phyloP scores from a whole-genome alignment of 1,284 basidiomycete species.

The Kwoniella shivajii region DNA sequence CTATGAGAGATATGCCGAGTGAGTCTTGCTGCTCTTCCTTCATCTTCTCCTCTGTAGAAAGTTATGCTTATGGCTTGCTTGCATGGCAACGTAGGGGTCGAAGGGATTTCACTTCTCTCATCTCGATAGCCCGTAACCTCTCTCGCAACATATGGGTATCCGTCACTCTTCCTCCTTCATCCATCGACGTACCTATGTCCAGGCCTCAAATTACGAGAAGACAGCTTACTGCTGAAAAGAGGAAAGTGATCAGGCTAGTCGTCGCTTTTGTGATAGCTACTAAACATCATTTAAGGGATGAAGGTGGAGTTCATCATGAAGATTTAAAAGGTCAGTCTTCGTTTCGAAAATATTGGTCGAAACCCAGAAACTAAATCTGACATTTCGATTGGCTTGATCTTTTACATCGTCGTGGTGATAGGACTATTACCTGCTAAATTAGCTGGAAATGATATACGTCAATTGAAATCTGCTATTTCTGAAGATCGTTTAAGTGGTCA shows the following conservation, averaged over 20 bases:
- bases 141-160: constrained; percentile 73
- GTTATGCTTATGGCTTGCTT: background rate
- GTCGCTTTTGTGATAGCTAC: constrained; percentile 54
- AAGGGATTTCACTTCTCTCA: constrained; percentile 65
- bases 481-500: background rate
- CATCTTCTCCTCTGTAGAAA: background rate
- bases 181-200: constrained; percentile 7
- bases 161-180: constrained; percentile 62
- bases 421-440: constrained; percentile 41
- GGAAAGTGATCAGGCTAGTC: constrained; percentile 67
- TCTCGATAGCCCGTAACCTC: constrained; percentile 63
- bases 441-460: constrained; percentile 24
- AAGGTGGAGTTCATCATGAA: constrained; percentile 49
- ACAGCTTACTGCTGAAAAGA: constrained; percentile 70
- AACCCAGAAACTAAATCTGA: background rate
- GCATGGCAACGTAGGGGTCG: constrained; percentile 69
- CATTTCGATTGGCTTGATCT: background rate
- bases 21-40: constrained; percentile 8
- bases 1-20: constrained; percentile 53
- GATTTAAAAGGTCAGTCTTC: constrained; percentile 42
- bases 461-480: constrained; percentile 13
- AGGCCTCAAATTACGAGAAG: constrained; percentile 59
- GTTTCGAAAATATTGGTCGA: background rate
- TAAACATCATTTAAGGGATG: constrained; percentile 50
- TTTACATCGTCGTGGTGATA: too few species aligned